phyloP scores from a whole-genome alignment of 495 filamentous ascomycete species.

The Aspergillus campestris region DNA sequence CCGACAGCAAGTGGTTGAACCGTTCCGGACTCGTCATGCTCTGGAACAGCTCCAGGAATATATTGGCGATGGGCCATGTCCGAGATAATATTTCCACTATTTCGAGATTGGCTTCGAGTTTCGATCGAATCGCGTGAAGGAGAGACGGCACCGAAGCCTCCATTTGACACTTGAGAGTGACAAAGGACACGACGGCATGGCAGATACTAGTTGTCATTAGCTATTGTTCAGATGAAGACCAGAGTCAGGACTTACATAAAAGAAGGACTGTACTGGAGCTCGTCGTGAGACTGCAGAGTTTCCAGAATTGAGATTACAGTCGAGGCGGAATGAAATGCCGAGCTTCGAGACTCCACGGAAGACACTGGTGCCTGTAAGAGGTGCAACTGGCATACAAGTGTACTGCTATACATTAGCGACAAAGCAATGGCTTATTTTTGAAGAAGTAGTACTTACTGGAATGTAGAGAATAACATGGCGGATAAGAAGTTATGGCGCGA shows the following conservation, averaged over 20 bases:
- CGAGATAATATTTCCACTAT: conserved; percentile 1
- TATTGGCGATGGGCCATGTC: conserved; percentile 5
- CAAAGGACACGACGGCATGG: conserved; percentile 6
- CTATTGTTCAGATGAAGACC: not conserved
- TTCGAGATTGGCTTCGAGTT: conserved; percentile 4
- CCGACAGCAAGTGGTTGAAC: not conserved
- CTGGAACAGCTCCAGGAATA: conserved; percentile 5
- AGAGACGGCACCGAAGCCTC: conserved; percentile 2
- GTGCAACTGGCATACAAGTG: conserved; percentile 76
- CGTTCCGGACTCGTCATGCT: not conserved
- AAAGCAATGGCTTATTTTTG: not conserved
- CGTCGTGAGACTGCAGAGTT: conserved; percentile 62
- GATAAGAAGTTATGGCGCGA: conserved; percentile 78
- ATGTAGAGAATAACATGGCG: conserved; percentile 78
- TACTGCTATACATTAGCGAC: conserved; percentile 39
- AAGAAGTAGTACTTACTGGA: conserved; percentile 51
- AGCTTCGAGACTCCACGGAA: conserved; percentile 69
- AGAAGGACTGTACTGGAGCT: conserved; percentile 73
- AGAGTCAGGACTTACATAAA: conserved; percentile 47
- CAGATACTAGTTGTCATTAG: conserved; percentile 1
- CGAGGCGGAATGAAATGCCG: conserved; percentile 79
- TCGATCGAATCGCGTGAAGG: conserved; percentile 1
- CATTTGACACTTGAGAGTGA: conserved; percentile 4
- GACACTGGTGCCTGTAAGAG: conserved; percentile 80
- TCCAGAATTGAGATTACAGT: conserved; percentile 88